Conservation (phyloP, 78 protist species). For the Diacronema lutheri region DNA sequence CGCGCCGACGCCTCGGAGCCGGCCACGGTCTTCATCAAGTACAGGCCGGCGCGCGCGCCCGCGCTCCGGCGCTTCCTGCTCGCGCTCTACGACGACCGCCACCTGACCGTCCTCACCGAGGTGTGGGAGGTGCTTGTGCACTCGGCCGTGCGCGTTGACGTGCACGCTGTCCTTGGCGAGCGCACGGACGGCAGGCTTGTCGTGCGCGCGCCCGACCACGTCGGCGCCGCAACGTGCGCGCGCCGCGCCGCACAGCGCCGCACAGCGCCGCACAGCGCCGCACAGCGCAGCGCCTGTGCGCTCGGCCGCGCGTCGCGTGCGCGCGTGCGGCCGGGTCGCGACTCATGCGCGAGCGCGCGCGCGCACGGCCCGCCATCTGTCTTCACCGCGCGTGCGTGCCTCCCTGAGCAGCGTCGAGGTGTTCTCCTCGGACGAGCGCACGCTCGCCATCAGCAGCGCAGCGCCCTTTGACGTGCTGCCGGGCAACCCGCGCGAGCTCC, state of each 20-base stretch:
- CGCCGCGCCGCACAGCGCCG: too few relatives aligned
- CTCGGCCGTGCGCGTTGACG: neutral
- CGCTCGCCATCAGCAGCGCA: too few relatives aligned
- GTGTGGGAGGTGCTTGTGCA: slow-evolving; percentile 5
- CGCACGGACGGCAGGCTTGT: neutral
- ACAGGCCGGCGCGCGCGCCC: neutral
- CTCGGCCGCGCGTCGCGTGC: too few relatives aligned
- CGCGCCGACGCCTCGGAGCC: neutral
- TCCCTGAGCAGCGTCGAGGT: neutral
- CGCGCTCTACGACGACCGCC: neutral
- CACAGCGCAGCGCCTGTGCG: too few relatives aligned
- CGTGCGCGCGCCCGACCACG: neutral
- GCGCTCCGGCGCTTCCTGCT: neutral
- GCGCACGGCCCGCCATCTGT: too few relatives aligned
- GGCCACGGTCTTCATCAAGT: neutral
- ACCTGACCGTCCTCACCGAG: neutral
- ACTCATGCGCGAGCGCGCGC: too few relatives aligned
- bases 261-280: too few relatives aligned
- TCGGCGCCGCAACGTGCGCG: too few relatives aligned
- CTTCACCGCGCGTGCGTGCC: too few relatives aligned
- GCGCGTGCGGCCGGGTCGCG: too few relatives aligned
- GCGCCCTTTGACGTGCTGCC: too few relatives aligned
- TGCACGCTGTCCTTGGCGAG: neutral
- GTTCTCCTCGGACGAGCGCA: neutral
- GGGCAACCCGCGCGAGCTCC: too few relatives aligned